Base-by-base conservation (phyloP, 139 green algal genomes). In the Eudorina sp. region DNA sequence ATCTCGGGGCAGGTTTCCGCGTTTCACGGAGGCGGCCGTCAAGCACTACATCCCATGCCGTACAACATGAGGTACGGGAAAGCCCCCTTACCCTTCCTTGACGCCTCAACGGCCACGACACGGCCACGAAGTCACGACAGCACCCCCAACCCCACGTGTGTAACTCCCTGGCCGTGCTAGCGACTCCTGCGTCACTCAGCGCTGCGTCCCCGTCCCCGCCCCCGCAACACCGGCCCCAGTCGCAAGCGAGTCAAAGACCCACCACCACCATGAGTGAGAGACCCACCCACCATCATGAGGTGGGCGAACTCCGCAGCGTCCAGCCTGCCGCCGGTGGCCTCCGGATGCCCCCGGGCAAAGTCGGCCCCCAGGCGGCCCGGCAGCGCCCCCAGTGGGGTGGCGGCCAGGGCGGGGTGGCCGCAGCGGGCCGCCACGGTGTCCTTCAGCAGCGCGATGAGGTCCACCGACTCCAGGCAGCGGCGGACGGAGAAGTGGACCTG, bases 401-500 rank as follows among this genome's bases (percentile, higher is more conserved):
- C 53, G 2, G 53, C 76, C 76, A 84, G 76, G 19, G 53, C 76
- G 23, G 53, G 36, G 53, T 72, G 76, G 34, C 27, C 53, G 36
- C 53, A 70, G 34, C 53, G 53, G 31, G 5, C 4, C 23, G 34
- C 34, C 21, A 53, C 36, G 4, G 53, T 36, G 36, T 16, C 76
- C 36, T 21, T 8, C 36, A 84, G 76, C 8, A 55, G 18, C 11
- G 76, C 6, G 1, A 84, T 70, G 19, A 84, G 53, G 76, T 84
- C 76, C 31, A 21, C 31, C 3, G 8, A 46, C 27, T n/a, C 2
- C 2, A 14, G n/a, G 31, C 31, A 29, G 31, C 29, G 48, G 3
- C 75, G 48, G 8, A n/a, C 48, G 75, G 75, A 83, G 16, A 83
- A 83, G 31, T 83, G 75, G 4, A 83, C 75, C 75, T 83, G 75